Base-by-base conservation (phyloP, 2,329 filamentous ascomycete species). In the Calonectria hawksworthii region DNA sequence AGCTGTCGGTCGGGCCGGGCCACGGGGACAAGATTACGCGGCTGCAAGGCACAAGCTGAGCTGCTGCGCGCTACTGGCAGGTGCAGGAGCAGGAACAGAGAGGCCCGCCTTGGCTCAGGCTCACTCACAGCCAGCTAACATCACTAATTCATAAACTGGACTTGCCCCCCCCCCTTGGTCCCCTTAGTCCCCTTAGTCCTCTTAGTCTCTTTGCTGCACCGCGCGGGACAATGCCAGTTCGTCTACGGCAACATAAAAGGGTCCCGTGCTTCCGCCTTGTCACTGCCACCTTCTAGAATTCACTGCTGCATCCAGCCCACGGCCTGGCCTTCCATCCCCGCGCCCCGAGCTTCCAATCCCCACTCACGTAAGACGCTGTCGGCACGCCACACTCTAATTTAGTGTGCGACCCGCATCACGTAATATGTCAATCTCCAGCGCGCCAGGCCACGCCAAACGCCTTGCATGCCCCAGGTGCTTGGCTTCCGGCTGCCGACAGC, bases 341-440 rank as follows among this genome's bases (percentile, higher is more conserved):
- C n/a, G 44, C 44, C 44, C 21, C 18, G 21, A 13, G 44, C 44
- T 23, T 47, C 44, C 44, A 47, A 47, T 47, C 44, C n/a, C 44
- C 44, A 28, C 56, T 38, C 56, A 63, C 56, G 56, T 63, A 63
- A 63, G 56, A 59, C 13, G n/a, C 52, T n/a, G 52, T 21, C 21
- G 54, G 36, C 36, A 34, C 34, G 56, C 56, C 56, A 63, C 56
- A 63, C 56, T 63, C 56, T 63, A 63, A 63, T 63, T 41, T 63
- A 2, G 56, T 36, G 51, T 16, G 21, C 16, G 56, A 23, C 56
- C 56, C 56, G 16, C 56, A 26, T 41, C 56, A 63, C 56, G 56
- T 63, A 63, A 63, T 63, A 63, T 63, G 56, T 7, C 56, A 63
- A 63, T 63, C 56, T 63, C 56, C 34, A 61, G 51, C 10, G 51